Evolutionary conservation across 1,284 basidiomycete species (phyloP).

Genomic region (Austroboletus novae-zelandiae): DNA sequence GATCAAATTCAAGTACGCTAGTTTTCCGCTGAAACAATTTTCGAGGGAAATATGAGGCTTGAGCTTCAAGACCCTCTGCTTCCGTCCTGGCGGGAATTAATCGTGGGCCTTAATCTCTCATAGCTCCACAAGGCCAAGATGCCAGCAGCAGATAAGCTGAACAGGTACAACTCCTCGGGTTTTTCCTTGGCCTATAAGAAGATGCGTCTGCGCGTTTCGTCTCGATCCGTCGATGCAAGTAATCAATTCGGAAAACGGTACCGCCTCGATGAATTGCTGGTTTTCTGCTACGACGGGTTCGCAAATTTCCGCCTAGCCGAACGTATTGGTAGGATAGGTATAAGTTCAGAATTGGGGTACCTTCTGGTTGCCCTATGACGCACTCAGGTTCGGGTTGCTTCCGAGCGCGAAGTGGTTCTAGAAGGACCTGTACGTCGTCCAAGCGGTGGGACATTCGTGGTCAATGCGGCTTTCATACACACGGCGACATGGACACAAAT

Average conservation of each 20-base stretch:
- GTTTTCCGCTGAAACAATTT: neutral
- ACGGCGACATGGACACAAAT: neutral
- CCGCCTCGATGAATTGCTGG: neutral
- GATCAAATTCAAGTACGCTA: neutral
- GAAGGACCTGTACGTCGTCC: neutral
- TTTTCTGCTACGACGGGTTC: neutral
- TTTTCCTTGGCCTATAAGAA: neutral
- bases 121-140: neutral
- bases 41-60: neutral
- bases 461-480: neutral
- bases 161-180: constrained; percentile 3
- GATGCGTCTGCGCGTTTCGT: neutral
- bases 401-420: neutral
- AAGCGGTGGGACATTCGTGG: neutral
- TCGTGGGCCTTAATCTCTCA: neutral
- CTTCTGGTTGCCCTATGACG: neutral
- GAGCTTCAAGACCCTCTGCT: neutral
- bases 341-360: neutral
- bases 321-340: neutral
- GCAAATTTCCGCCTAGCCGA: neutral
- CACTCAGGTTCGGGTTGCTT: neutral
- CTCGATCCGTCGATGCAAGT: neutral
- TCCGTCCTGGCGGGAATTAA: constrained; percentile 1
- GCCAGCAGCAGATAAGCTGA: neutral
- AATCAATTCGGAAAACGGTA: neutral